Evolutionary conservation across 2,329 filamentous ascomycete genomes (phyloP).

Genomic region (Rhinocladiella similis): DNA sequence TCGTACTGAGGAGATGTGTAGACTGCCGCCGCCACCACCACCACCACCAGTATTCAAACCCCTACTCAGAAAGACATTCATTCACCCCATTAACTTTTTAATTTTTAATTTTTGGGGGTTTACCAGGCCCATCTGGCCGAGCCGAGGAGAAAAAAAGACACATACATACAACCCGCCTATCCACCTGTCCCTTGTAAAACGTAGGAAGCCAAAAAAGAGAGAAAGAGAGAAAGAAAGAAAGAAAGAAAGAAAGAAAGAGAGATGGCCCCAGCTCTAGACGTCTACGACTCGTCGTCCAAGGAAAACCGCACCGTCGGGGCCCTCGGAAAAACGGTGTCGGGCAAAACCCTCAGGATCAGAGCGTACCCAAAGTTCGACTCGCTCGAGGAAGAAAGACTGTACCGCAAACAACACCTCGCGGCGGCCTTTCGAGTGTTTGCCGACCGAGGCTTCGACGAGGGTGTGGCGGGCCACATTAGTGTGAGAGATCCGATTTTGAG

Average conservation of each 20-base stretch:
- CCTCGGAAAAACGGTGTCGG: constrained; percentile 47
- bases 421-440: constrained; percentile 47
- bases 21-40: too few relatives aligned
- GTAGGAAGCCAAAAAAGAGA: too few relatives aligned
- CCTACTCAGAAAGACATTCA: too few relatives aligned
- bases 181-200: too few relatives aligned
- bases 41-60: too few relatives aligned
- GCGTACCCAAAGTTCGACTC: constrained; percentile 46
- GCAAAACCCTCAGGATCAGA: constrained; percentile 48
- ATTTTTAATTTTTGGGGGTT: too few relatives aligned
- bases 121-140: too few relatives aligned
- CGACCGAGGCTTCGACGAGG: constrained; percentile 42
- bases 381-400: constrained; percentile 43
- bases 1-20: too few relatives aligned
- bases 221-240: too few relatives aligned
- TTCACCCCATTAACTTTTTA: too few relatives aligned
- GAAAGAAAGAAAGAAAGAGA: background rate
- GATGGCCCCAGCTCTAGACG: constrained; percentile 42
- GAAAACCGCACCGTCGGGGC: constrained; percentile 47
- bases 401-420: constrained; percentile 48
- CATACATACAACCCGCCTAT: too few relatives aligned
- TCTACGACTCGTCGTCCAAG: constrained; percentile 36
- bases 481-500: constrained; percentile 41
- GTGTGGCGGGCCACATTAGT: constrained; percentile 46
- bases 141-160: too few relatives aligned